Percentiles rank a stretch among this genome's conserved stretches.
These are phyloP conservation scores for Acrocalymma vagum DNA, from an alignment of 2,329 filamentous ascomycete species.

Conservation along the genomic window DNA sequence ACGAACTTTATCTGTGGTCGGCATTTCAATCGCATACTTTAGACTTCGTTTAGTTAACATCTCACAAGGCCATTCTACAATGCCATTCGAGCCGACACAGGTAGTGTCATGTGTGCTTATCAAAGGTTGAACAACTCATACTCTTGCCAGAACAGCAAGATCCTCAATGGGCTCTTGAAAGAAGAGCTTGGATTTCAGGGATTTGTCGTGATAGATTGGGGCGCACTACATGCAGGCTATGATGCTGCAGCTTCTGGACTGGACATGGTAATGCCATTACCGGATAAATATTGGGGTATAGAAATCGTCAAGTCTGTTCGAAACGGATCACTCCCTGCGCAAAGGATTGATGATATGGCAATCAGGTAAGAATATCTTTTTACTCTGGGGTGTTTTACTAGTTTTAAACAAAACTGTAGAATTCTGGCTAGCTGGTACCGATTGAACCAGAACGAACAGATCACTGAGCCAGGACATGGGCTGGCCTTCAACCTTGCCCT, in stretches of 20 bases:
- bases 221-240: slow-evolving; percentile 52
- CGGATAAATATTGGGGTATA: slow-evolving; percentile 64
- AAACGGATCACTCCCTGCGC: slow-evolving; percentile 66
- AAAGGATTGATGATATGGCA: slow-evolving; percentile 69
- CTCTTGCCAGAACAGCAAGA: slow-evolving; percentile 33
- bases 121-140: slow-evolving; percentile 31
- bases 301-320: slow-evolving; percentile 59
- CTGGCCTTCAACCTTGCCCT: slow-evolving; percentile 19
- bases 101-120: slow-evolving; percentile 65
- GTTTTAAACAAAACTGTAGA: no score
- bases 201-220: slow-evolving; percentile 49
- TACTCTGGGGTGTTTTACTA: no score
- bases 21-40: no score
- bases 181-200: slow-evolving; percentile 56
- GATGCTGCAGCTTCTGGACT: slow-evolving; percentile 53
- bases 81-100: slow-evolving; percentile 62
- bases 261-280: slow-evolving; percentile 49
- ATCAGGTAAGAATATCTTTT: no score
- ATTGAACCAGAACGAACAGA: slow-evolving; percentile 50
- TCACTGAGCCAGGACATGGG: background rate
- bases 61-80: slow-evolving; percentile 72
- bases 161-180: slow-evolving; percentile 57
- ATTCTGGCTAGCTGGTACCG: slow-evolving; percentile 65
- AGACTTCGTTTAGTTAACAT: no score
- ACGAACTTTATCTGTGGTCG: slow-evolving; percentile 71